Base-by-base conservation (phyloP, 2,329 filamentous ascomycete species). In the Penicillium italicum region DNA sequence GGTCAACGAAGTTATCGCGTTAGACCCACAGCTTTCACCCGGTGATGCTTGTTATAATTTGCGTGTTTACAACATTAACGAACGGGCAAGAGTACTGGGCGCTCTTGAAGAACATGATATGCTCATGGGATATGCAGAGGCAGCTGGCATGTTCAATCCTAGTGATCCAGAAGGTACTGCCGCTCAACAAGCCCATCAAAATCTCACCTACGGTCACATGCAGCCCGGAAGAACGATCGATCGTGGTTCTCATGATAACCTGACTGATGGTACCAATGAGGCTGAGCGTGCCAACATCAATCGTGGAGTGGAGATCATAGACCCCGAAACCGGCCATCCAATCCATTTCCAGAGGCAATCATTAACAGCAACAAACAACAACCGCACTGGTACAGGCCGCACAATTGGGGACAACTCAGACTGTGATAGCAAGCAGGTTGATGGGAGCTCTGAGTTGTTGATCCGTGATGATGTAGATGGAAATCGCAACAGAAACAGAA, bases 1-100 rank as follows among this genome's bases (percentile, higher is more conserved):
- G 16, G 16, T 55, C 16, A 55, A 45, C 12, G 20, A 51, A 37
- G 33, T 33, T 3, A 55, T 55, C 8, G 53, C 53, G 2, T 22
- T 55, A 10, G 20, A 51, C 6, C 34, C 40, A 2, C n/a, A 24
- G 1, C n/a, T 33, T 11, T 20, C 11, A 30, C 20, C 38, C 8
- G 16, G 12, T 8, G 24, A 34, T 20, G 3, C 3, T 22, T 28
- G 16, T 36, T 50, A 50, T 30, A 4, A 16, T 4, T 7, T 45
- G 20, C 53, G 53, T n/a, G 28, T 55, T 12, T 40, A 31, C 9
- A 31, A 55, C 12, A 51, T 22, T 28, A 51, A 18, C 1, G 47
- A 51, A 28, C 40, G 53, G 2, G 47, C 40, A 14, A 40, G 18
- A n/a, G 9, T 55, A 5, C 34, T 47, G 10, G 16, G 5, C 8